Evolutionary conservation across 2,329 filamentous ascomycete species (phyloP).

Genomic region (Calonectria pseudoreteaudii): DNA sequence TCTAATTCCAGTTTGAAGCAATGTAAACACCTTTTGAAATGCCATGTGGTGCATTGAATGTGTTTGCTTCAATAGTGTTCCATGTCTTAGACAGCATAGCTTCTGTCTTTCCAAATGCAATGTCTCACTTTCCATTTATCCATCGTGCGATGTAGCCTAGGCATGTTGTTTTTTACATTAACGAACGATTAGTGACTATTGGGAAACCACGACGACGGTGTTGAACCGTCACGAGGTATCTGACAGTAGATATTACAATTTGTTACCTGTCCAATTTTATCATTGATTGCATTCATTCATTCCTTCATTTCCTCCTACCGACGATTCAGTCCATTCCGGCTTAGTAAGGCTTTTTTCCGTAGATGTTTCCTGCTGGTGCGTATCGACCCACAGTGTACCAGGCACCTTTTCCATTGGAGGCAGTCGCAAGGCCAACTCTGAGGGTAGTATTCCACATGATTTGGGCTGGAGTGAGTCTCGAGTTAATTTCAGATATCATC

Average conservation of each 20-base stretch:
- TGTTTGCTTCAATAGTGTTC: not conserved
- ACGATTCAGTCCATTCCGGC: not conserved
- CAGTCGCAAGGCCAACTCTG: constrained; percentile 47
- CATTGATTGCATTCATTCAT: not conserved
- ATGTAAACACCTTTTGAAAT: not conserved
- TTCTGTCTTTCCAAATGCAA: not conserved
- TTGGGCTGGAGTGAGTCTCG: constrained; percentile 35
- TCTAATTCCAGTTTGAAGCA: not conserved
- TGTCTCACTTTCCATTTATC: not conserved
- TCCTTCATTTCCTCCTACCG: not conserved
- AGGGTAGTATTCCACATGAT: constrained; percentile 47
- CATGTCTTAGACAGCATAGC: not conserved
- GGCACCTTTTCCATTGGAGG: constrained; percentile 41
- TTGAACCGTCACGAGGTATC: not conserved
- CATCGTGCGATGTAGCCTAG: not conserved
- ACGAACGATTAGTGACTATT: not conserved
- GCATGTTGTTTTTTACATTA: not conserved
- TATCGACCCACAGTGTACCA: constrained; percentile 51
- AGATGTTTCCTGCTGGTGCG: constrained; percentile 46
- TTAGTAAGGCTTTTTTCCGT: constrained; percentile 45
- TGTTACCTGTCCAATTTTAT: not conserved
- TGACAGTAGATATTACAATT: not conserved
- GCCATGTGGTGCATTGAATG: not conserved
- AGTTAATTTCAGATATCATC: accelerated
- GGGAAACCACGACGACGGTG: not conserved